Evolutionary conservation across 352 stramenopile species (phyloP).

Genomic region (Phytophthora hybrid): DNA sequence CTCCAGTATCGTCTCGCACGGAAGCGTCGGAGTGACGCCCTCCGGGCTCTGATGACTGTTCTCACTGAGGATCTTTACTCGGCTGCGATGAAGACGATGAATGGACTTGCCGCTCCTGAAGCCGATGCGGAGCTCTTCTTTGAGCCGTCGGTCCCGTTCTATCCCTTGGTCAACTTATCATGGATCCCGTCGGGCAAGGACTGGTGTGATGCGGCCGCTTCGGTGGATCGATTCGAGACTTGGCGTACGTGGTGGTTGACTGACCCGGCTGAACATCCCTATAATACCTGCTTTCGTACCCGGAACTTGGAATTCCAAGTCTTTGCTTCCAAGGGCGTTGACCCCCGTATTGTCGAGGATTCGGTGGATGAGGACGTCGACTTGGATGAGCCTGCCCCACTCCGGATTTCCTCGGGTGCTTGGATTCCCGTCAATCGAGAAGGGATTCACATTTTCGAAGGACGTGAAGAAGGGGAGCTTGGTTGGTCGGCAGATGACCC

Average conservation of each 20-base stretch:
- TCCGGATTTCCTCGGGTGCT: neutral
- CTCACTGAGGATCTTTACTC: neutral
- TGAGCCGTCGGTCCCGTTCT: neutral
- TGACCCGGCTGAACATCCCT: neutral
- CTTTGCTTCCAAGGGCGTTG: neutral
- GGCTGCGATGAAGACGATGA: neutral
- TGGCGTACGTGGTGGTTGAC: neutral
- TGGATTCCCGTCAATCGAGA: neutral
- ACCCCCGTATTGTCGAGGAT: neutral
- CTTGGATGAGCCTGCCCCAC: neutral
- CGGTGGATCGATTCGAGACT: neutral
- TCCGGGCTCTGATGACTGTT: neutral
- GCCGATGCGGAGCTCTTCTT: neutral
- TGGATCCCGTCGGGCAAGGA: neutral
- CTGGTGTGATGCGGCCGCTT: neutral
- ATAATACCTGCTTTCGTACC: neutral
- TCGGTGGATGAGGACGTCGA: neutral
- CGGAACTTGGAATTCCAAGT: neutral
- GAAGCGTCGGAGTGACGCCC: neutral
- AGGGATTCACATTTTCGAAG: neutral
- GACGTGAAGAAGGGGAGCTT: neutral
- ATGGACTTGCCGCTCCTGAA: neutral
- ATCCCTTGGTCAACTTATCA: neutral
- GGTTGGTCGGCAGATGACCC: no score
- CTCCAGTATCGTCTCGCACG: neutral